A percentile compares a stretch with the other conserved stretches of the same genome.
phyloP scores from a whole-genome alignment of 768 basidiomycete genomes.

The Leucosporidium creatinivorum region DNA sequence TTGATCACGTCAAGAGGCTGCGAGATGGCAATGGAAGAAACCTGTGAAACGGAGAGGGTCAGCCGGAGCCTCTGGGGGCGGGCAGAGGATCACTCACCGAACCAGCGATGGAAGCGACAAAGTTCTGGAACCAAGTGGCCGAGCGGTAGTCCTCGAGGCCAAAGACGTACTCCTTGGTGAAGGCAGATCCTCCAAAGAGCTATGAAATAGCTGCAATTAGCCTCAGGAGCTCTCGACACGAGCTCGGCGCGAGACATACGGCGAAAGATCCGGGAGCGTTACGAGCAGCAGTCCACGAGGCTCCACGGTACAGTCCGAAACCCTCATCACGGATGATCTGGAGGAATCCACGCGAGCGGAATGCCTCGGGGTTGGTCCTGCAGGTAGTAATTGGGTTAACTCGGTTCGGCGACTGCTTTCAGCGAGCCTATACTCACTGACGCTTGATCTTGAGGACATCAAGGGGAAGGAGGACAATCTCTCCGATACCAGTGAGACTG shows the following conservation, averaged over 20 bases:
- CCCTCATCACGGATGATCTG: constrained; percentile 90
- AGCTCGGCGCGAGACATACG: constrained; percentile 49
- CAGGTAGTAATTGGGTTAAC: neutral
- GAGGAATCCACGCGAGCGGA: constrained; percentile 84
- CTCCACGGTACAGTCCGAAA: constrained; percentile 84
- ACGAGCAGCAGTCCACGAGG: constrained; percentile 93
- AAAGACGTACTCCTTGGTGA: constrained; percentile 87
- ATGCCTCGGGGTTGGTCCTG: constrained; percentile 80
- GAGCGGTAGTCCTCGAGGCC: constrained; percentile 80
- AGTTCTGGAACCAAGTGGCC: constrained; percentile 97
- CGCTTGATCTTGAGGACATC: constrained; percentile 98
- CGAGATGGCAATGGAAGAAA: constrained; percentile 90
- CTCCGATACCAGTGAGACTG: constrained; percentile 73
- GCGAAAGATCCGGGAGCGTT: constrained; percentile 95
- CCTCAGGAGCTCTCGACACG: too few relatives aligned
- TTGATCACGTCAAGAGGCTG: constrained; percentile 95
- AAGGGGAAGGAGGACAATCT: constrained; percentile 94
- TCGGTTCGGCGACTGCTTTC: neutral
- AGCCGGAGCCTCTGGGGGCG: neutral
- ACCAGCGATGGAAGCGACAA: constrained; percentile 86
- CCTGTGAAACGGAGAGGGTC: constrained; percentile 33
- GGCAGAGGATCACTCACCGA: constrained; percentile 44
- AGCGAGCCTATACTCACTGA: constrained; percentile 51
- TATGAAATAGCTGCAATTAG: constrained; percentile 38
- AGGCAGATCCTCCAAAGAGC: constrained; percentile 95